Base-by-base conservation (phyloP, 1,284 basidiomycete species). In the Anthracocystis setariae region DNA sequence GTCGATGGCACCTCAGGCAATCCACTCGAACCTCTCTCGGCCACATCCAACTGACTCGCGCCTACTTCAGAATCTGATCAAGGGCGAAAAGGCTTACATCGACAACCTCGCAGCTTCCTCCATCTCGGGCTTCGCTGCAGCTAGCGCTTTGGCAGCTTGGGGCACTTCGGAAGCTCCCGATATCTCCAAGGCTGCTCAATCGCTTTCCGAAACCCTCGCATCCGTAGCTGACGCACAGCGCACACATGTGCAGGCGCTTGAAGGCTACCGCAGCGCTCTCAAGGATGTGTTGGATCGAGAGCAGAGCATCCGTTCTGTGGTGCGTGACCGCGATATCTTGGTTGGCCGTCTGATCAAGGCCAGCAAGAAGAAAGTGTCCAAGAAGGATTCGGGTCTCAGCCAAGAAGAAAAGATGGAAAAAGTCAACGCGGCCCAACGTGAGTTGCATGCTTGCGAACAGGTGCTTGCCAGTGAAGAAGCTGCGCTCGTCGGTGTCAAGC, bases 231-330 rank as follows among this genome's bases (percentile, higher is more conserved):
- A 82, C 23, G 77, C 83, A 8, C 83, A 84, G 65, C 75, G 77
- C 27, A 79, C 79, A 24, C 83, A 84, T 64, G 77, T 83, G 12
- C 75, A 79, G 46, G 79, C 83, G 18, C 78, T 85, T 50, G 69
- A 80, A 27, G 69, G 79, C 48, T 85, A 84, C 69, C 81, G 84
- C 45, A 73, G 73, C n/a, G 79, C 82, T 18, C 78, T 85, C 62
- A 84, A 84, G 65, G 84, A 84, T 55, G 82, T 85, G 23, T 78
- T 83, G 44, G 83, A 83, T 27, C 81, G 84, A 46, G 84, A 85
- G 73, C 74, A 77, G 35, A 81, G 80, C 57, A 78, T 85, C 51
- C 76, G 80, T 32, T 81, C 74, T 49, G 83, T 85, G 33, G 76
- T 84, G 17, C 74, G 84, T 21, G 84, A 85, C 53, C 80, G 84